Evolutionary conservation across 768 basidiomycete species (phyloP), one percentile per base, ranked within the genome.

Genomic region (Hygrocybe coccinea): DNA sequence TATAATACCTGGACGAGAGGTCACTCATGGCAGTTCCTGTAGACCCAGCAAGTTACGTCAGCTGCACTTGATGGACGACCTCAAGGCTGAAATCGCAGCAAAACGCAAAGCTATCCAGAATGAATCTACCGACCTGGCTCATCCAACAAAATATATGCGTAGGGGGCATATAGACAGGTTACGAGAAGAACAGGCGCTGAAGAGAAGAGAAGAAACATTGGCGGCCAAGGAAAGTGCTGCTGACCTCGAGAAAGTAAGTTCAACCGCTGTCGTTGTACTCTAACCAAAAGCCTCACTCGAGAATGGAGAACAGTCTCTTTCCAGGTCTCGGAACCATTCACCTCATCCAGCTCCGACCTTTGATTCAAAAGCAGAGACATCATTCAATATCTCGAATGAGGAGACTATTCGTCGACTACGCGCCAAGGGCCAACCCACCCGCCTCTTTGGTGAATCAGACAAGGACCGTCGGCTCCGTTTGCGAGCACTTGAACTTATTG

Each of bases 391-490:
- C 53, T 91, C 95, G 2, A 91, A 94, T 55, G 89, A 94, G 58
- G 97, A 99, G 64, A 91, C 89, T 11, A 78, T 94, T 54, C 86
- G 91, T 8, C 83, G 97, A 19, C 81, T 99, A 12, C 86, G 97
- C 45, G 76, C 81, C 22, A 95, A 97, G 67, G 92, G 90, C 21
- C 95, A 98, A 67, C 97, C 97, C 3, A 89, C 98, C 58, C 83
- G 93, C 25, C 75, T 99, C 8, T 99, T 99, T 65, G 97, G 86
- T 33, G 97, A 99, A 69, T 84, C 86, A 0, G 97, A 99, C 74
- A 92, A 94, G 74, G 97, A 97, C 24, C 80, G 97, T 9, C 77
- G 94, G 33, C 72, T 97, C 12, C 84, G 97, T 12, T 74, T 99
- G 12, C 83, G 97, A 50, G 95, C 97, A 1, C 75, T 99, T 14